phyloP scores from a whole-genome alignment of 1,139 yeast genomes.

The Ogataea hybrid region DNA sequence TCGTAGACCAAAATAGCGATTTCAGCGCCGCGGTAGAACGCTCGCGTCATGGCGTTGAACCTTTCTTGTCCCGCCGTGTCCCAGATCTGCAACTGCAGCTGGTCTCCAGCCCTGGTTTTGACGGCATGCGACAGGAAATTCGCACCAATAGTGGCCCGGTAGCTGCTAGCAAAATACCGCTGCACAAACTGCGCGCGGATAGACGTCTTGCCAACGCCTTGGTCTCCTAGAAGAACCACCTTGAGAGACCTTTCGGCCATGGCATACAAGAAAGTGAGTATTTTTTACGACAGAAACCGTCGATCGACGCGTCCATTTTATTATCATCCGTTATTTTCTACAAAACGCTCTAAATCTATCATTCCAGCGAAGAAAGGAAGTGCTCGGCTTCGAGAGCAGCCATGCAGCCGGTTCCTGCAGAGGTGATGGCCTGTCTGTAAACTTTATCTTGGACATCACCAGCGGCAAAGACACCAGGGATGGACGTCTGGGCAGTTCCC shows the following conservation, averaged over 20 bases:
- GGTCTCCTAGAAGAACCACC: constrained; percentile 58
- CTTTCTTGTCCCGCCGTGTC: constrained; percentile 70
- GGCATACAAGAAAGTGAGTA: background rate
- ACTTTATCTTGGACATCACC: constrained; percentile 98
- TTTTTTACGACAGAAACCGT: background rate
- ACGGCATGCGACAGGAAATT: constrained; percentile 54
- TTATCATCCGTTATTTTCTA: background rate
- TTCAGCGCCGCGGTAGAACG: constrained; percentile 62
- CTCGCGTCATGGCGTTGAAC: constrained; percentile 56
- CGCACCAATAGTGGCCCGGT: constrained; percentile 62
- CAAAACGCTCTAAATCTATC: constrained; percentile 7
- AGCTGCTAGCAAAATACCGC: constrained; percentile 55
- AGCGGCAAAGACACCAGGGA: constrained; percentile 94
- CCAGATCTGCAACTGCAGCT: constrained; percentile 55
- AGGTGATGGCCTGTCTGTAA: constrained; percentile 98
- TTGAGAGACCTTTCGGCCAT: constrained; percentile 36
- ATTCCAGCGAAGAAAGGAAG: constrained; percentile 69
- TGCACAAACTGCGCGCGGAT: constrained; percentile 57
- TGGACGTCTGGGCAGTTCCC: constrained; percentile 84
- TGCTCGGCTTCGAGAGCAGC: constrained; percentile 96
- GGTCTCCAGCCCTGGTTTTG: constrained; percentile 14
- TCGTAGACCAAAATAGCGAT: constrained; percentile 58
- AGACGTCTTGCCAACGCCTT: constrained; percentile 64
- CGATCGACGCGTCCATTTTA: constrained; percentile 5
- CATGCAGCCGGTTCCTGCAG: constrained; percentile 99